Conservation (phyloP, 805 yeast species). For the Saccharomycopsis schoenii region DNA sequence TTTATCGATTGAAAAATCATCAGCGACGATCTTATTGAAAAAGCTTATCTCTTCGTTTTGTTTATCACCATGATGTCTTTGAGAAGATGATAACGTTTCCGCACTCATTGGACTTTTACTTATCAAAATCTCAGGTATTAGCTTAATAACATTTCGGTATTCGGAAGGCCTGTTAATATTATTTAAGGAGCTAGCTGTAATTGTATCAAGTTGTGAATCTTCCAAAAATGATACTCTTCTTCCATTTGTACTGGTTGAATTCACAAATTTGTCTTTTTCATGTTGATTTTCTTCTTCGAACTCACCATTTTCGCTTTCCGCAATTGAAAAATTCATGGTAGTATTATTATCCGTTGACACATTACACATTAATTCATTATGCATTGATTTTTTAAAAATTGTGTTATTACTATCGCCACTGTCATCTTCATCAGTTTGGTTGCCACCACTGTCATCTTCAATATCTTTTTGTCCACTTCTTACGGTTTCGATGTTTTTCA, state of each 20-base stretch:
- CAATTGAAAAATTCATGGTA: neutral
- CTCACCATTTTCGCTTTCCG: neutral
- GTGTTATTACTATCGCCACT: neutral
- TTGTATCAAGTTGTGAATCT: neutral
- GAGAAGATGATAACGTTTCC: neutral
- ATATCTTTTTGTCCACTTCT: neutral
- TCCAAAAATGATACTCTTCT: neutral
- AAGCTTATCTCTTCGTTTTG: neutral
- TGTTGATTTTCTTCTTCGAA: neutral
- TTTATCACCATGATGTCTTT: neutral
- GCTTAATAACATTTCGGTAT: neutral
- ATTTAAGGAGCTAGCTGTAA: neutral
- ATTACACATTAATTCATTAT: neutral
- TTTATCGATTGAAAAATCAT: neutral
- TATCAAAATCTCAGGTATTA: neutral
- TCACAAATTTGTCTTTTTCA: neutral
- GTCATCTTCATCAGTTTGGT: neutral
- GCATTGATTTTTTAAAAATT: neutral
- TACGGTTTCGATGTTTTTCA: conserved; percentile 2
- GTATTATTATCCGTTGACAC: neutral
- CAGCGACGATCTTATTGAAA: neutral
- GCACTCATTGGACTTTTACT: neutral
- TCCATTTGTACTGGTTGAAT: neutral
- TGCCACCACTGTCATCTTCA: neutral
- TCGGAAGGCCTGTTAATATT: neutral